A percentile compares a stretch with the other conserved stretches of the same genome.
phyloP scores from a whole-genome alignment of 352 stramenopile species.

The Globisporangium sylvaticum region DNA sequence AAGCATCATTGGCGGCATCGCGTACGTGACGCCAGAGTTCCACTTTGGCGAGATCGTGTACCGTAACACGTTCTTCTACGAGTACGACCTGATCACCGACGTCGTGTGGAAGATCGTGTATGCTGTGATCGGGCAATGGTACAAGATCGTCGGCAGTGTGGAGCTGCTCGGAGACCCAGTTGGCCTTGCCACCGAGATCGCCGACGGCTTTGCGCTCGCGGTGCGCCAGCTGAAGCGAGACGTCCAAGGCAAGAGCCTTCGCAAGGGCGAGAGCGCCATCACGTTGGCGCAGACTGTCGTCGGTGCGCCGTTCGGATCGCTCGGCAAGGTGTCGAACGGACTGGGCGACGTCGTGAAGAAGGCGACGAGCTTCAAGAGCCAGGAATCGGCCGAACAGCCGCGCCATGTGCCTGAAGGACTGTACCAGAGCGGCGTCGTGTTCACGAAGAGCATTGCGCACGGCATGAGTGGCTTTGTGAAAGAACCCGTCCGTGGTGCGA shows the following conservation, averaged over 20 bases:
- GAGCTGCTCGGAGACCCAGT: conserved; percentile 83
- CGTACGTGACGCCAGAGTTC: conserved; percentile 82
- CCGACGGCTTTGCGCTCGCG: conserved; percentile 78
- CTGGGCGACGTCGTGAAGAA: conserved; percentile 86
- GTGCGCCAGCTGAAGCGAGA: conserved; percentile 81
- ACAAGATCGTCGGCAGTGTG: conserved; percentile 86
- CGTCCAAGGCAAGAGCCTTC: conserved; percentile 64
- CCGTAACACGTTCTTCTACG: conserved; percentile 80
- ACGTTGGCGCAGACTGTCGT: conserved; percentile 82
- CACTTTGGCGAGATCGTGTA: conserved; percentile 70
- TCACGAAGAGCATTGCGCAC: conserved; percentile 75
- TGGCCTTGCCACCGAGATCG: conserved; percentile 80
- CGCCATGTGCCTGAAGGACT: conserved; percentile 75
- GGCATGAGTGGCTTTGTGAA: conserved; percentile 79
- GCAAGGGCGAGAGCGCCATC: conserved; percentile 78
- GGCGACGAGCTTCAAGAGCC: conserved; percentile 72
- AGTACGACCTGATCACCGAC: conserved; percentile 78
- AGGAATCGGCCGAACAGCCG: conserved; percentile 64
- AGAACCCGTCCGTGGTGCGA: conserved; percentile 74
- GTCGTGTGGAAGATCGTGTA: conserved; percentile 72
- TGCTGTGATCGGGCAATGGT: conserved; percentile 80
- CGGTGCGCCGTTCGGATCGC: conserved; percentile 62
- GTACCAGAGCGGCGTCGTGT: conserved; percentile 67
- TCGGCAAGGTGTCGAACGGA: conserved; percentile 84
- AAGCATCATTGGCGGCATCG: conserved; percentile 86